A percentile compares a stretch with the other conserved stretches of the same genome.
Conservation (phyloP, 169 alveolate species). For the Plasmodium relictum region DNA sequence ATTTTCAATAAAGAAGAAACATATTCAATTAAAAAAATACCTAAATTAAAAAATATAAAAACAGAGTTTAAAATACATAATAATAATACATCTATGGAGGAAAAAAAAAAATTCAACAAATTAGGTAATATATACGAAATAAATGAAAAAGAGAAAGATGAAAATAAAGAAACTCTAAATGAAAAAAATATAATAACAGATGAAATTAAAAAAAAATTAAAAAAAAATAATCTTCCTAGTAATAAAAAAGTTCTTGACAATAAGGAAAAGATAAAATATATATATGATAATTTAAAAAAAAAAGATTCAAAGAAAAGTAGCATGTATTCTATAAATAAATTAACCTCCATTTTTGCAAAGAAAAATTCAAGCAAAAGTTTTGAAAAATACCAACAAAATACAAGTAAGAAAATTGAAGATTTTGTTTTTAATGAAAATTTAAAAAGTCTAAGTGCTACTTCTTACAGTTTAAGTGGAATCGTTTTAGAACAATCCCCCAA, state of each 20-base stretch:
- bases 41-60: background rate
- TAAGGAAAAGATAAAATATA: background rate
- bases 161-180: background rate
- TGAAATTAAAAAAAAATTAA: background rate
- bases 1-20: background rate
- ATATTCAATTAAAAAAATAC: background rate
- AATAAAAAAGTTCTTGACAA: background rate
- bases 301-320: conserved; percentile 1
- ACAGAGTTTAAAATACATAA: background rate
- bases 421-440: conserved; percentile 62
- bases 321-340: background rate
- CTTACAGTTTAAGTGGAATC: conserved; percentile 11
- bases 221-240: background rate
- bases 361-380: background rate
- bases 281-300: background rate
- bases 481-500: conserved; percentile 4
- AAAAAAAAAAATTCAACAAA: background rate
- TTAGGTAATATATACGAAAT: background rate
- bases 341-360: background rate
- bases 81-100: no score
- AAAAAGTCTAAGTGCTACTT: conserved; percentile 30
- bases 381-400: background rate
- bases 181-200: background rate
- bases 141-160: background rate
- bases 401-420: conserved; percentile 47